A percentile compares a stretch with the other conserved stretches of the same genome.
phyloP scores from a whole-genome alignment of 352 stramenopile species.

The Pythium sukuiense region DNA sequence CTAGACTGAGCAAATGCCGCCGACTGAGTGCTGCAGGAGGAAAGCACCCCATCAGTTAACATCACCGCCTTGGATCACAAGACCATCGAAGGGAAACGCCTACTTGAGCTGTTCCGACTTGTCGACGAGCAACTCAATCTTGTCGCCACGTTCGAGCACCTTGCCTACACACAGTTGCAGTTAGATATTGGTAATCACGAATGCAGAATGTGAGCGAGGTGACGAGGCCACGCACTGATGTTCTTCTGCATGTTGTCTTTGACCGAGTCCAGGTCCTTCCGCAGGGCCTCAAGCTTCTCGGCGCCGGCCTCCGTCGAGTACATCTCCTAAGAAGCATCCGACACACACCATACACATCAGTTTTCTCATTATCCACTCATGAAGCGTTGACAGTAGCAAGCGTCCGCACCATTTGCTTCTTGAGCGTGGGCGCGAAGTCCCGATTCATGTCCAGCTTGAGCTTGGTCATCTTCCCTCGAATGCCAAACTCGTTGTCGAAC shows the following conservation, averaged over 20 bases:
- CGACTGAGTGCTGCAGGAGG: conserved; percentile 58
- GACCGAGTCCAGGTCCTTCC: conserved; percentile 79
- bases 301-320: conserved; percentile 73
- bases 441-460: conserved; percentile 87
- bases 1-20: conserved; percentile 84
- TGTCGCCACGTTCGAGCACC: conserved; percentile 83
- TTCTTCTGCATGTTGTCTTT: conserved; percentile 83
- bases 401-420: conserved; percentile 76
- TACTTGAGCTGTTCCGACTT: conserved; percentile 88
- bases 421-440: conserved; percentile 79
- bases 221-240: conserved; percentile 48
- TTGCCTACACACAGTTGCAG: conserved; percentile 43
- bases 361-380: not conserved
- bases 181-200: not conserved
- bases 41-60: not conserved
- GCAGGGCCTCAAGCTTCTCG: conserved; percentile 78
- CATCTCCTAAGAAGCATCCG: conserved; percentile 45
- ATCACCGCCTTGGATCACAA: not conserved
- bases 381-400: too few species aligned
- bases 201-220: not conserved
- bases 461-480: conserved; percentile 86
- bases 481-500: conserved; percentile 85
- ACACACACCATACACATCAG: conserved; percentile 3
- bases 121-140: conserved; percentile 86
- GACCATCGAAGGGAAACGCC: not conserved